These are phyloP conservation scores for Colletotrichum sp. DNA, from an alignment of 2,329 filamentous ascomycete species.

Conservation along the genomic window DNA sequence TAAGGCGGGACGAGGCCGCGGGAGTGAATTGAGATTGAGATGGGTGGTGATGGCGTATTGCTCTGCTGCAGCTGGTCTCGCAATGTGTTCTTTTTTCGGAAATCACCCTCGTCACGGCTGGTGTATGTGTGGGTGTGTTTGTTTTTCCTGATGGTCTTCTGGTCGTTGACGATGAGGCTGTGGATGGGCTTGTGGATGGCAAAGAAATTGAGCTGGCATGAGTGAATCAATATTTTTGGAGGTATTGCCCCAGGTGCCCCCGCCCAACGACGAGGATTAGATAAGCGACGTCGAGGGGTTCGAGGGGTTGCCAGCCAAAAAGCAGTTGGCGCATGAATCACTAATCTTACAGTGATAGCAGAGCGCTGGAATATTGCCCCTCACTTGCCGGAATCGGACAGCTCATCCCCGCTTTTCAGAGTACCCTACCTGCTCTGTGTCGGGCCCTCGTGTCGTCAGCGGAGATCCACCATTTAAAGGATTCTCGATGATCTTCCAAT, in stretches of 20 bases:
- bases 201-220: constrained; percentile 12
- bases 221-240: constrained; percentile 19
- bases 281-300: constrained; percentile 8
- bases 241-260: neutral
- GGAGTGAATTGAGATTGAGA: neutral
- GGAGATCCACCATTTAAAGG: constrained; percentile 3
- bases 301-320: neutral
- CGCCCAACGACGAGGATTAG: constrained; percentile 12
- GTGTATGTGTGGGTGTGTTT: neutral
- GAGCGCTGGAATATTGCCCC: constrained; percentile 7
- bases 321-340: constrained; percentile 9
- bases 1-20: neutral
- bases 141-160: neutral
- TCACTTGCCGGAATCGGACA: constrained; percentile 10
- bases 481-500: constrained; percentile 18
- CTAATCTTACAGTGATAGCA: constrained; percentile 8
- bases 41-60: neutral
- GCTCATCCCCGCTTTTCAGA: neutral
- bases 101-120: neutral
- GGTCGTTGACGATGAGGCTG: neutral
- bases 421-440: neutral
- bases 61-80: neutral
- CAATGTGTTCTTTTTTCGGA: neutral
- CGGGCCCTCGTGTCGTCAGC: constrained; percentile 11
- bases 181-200: constrained; percentile 15